Evolutionary conservation across 805 yeast species (phyloP), one percentile per base, ranked within the genome.

Genomic region (Sporopachydermia quercuum): DNA sequence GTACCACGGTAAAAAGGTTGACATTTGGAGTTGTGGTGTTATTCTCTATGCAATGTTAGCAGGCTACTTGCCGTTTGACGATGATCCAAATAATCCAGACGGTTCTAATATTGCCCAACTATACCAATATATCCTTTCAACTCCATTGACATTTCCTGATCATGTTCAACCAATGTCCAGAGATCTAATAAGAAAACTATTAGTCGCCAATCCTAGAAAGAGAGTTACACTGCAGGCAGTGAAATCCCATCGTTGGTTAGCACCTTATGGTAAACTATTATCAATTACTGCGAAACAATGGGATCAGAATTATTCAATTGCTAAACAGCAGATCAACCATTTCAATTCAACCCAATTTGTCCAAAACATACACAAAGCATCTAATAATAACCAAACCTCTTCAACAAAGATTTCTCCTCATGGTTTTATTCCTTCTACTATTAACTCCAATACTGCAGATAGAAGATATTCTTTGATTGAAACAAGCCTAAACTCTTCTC

Each of bases 21-120:
- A 91, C 60, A 80, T 87, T 35, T 91, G 98, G 98, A 84, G 96
- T 0, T 76, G 94, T 51, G 98, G 98, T 43, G 87, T 91, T 18
- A 91, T 91, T 40, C 62, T 91, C 35, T 91, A 86, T 54, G 96
- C 97, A 6, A 91, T 91, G 95, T 66, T 91, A 38, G 89, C 97
- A 0, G 98, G 98, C 2, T 91, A 91, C 58, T 67, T 91, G 44
- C 98, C 98, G 1, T 91, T 85, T 65, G 98, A 91, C 54, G 98
- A 91, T 58, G 98, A 91, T 57, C 91, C 95, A 15, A 79, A 81
- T 40, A 91, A 91, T 54, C 97, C 96, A 27, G 96, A 89, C 55
- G 95, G 96, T 39, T 82, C 87, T 42, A 93, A 91, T 58, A 89
- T 91, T 53, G 83, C 87, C 16, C 78, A 80, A 54, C 66, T 91